These are phyloP conservation scores for Candida tunisiensis DNA, from an alignment of 1,139 yeast species.

Conservation along the genomic window DNA sequence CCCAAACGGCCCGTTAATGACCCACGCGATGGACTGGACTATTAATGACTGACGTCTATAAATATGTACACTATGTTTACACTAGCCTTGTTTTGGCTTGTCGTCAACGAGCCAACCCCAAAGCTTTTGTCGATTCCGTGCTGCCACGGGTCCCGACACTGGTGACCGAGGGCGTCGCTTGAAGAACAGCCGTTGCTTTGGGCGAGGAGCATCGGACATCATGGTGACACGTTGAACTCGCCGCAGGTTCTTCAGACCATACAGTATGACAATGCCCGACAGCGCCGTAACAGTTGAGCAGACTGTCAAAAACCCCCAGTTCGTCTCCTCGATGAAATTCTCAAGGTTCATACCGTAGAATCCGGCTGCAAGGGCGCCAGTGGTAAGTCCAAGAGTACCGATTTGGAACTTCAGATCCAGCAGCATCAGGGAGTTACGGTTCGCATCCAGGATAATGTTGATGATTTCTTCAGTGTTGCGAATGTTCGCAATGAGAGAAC, in stretches of 20 bases:
- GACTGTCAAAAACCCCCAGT: slow-evolving; percentile 48
- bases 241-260: slow-evolving; percentile 29
- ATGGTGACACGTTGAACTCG: slow-evolving; percentile 50
- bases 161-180: slow-evolving; percentile 1
- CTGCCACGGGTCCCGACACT: too few species aligned
- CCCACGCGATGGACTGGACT: too few species aligned
- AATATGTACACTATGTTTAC: too few species aligned
- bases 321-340: slow-evolving; percentile 74
- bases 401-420: slow-evolving; percentile 78
- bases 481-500: slow-evolving; percentile 68
- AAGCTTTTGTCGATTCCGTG: too few species aligned
- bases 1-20: too few species aligned
- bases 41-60: too few species aligned
- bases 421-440: slow-evolving; percentile 86
- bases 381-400: slow-evolving; percentile 75
- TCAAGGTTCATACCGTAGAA: slow-evolving; percentile 93
- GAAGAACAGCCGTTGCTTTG: background rate
- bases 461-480: slow-evolving; percentile 92
- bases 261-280: slow-evolving; percentile 20
- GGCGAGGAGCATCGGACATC: slow-evolving; percentile 24
- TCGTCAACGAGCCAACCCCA: too few species aligned
- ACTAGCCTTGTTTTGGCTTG: too few species aligned
- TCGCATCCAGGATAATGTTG: slow-evolving; percentile 86
- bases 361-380: slow-evolving; percentile 72
- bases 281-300: slow-evolving; percentile 30